A percentile compares a stretch with the other conserved stretches of the same genome.
phyloP scores from a whole-genome alignment of 2,329 filamentous ascomycete genomes.

The Fusarium euwallaceae region DNA sequence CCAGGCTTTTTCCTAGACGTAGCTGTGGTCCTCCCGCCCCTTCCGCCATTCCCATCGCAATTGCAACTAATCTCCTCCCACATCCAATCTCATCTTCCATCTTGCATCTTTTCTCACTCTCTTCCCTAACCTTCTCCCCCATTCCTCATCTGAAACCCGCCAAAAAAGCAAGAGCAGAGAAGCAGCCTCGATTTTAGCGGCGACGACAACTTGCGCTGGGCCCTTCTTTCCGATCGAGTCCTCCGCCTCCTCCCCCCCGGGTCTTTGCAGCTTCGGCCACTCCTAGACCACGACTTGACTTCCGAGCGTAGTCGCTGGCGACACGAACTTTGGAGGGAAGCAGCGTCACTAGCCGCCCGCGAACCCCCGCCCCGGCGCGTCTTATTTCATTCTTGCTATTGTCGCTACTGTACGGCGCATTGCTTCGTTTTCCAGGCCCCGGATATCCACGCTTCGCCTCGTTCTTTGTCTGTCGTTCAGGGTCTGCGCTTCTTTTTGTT shows the following conservation, averaged over 20 bases:
- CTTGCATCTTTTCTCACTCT: conserved; percentile 17
- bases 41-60: conserved; percentile 20
- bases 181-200: not conserved
- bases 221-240: not conserved
- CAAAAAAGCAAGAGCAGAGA: conserved; percentile 14
- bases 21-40: conserved; percentile 29
- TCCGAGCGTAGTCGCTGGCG: conserved; percentile 26
- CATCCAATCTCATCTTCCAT: conserved; percentile 14
- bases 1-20: conserved; percentile 8
- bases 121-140: conserved; percentile 12
- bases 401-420: conserved; percentile 3
- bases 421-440: conserved; percentile 26
- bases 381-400: conserved; percentile 13
- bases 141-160: conserved; percentile 30
- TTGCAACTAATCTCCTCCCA: conserved; percentile 23
- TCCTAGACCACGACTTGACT: conserved; percentile 26
- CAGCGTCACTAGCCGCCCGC: conserved; percentile 34
- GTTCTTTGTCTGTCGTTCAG: not conserved
- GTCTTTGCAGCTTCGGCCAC: conserved; percentile 37
- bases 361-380: conserved; percentile 16
- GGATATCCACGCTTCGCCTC: conserved; percentile 26
- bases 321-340: not conserved
- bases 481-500: conserved; percentile 9
- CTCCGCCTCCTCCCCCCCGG: no score
- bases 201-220: not conserved